These are phyloP conservation scores for Pichia kluyveri DNA, from an alignment of 805 yeast genomes.

Conservation along the genomic window DNA sequence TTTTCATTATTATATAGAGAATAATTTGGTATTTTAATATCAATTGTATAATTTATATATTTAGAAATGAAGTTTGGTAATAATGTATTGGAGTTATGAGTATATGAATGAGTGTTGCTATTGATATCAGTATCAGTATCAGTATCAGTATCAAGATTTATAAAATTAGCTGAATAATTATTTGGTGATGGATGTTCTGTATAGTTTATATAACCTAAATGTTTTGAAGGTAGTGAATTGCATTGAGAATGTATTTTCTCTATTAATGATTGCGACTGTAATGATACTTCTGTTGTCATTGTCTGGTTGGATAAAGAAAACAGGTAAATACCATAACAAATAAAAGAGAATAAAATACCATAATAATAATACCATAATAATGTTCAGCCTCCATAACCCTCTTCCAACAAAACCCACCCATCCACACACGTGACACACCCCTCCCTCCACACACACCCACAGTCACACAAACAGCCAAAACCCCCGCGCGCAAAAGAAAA, in stretches of 20 bases:
- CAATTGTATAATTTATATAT: slow-evolving; percentile 36
- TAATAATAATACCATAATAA: too few relatives aligned
- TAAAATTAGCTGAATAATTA: slow-evolving; percentile 12
- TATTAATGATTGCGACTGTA: not conserved
- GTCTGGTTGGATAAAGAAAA: too few relatives aligned
- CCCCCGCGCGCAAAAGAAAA: too few relatives aligned
- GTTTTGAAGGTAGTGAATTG: slow-evolving; percentile 12
- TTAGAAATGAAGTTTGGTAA: not conserved
- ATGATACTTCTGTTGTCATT: not conserved
- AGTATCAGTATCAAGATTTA: not conserved
- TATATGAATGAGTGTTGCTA: too few relatives aligned
- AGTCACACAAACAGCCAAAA: too few relatives aligned
- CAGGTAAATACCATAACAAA: too few relatives aligned
- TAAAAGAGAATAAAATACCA: too few relatives aligned
- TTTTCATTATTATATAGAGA: slow-evolving; percentile 32
- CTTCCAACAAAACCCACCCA: too few relatives aligned
- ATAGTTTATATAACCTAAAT: slow-evolving; percentile 51
- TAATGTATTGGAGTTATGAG: not conserved
- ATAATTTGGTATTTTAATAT: slow-evolving; percentile 46
- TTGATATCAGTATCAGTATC: not conserved
- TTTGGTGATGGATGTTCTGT: slow-evolving; percentile 44
- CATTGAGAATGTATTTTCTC: not conserved
- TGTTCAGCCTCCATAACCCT: not conserved
- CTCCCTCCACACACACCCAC: not conserved
- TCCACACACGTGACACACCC: not conserved